A percentile compares a stretch with the other conserved stretches of the same genome.
Conservation (phyloP, 768 basidiomycete genomes). For the Naganishia antarctica region DNA sequence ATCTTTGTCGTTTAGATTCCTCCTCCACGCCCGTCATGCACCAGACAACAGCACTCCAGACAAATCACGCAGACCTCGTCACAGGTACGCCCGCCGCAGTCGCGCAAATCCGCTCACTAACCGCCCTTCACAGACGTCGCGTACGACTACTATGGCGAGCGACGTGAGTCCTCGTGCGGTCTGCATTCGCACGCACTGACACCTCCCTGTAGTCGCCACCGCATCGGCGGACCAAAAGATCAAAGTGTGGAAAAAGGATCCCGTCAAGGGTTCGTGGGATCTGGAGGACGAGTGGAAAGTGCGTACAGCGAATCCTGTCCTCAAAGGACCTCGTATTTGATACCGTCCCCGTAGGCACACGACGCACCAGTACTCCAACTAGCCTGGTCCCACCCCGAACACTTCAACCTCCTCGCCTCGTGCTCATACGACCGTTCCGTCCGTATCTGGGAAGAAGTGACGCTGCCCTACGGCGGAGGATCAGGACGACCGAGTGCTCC, state of each 20-base stretch:
- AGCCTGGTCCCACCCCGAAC: constrained; percentile 89
- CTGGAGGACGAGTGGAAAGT: constrained; percentile 91
- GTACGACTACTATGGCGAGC: constrained; percentile 80
- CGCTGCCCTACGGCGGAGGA: constrained; percentile 23
- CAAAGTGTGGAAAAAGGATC: constrained; percentile 78
- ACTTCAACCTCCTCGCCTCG: constrained; percentile 79
- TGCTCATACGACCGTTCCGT: constrained; percentile 85
- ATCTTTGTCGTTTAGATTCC: no score
- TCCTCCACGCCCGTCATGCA: constrained; percentile 5
- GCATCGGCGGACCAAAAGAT: constrained; percentile 53
- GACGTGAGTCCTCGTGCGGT: constrained; percentile 51
- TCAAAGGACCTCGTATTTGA: neutral
- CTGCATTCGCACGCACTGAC: constrained; percentile 78
- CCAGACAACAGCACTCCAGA: constrained; percentile 19
- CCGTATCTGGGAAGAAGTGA: constrained; percentile 77
- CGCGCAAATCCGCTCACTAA: no score
- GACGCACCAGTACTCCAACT: constrained; percentile 80
- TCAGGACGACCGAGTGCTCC: neutral
- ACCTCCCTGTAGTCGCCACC: constrained; percentile 50
- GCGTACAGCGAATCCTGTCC: constrained; percentile 29
- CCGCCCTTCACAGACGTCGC: constrained; percentile 63
- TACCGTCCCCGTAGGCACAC: constrained; percentile 63
- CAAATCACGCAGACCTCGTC: constrained; percentile 23
- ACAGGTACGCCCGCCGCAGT: constrained; percentile 1
- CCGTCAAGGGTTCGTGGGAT: constrained; percentile 60